Percentiles rank a stretch among this genome's conserved stretches.
phyloP scores from a whole-genome alignment of 2,329 filamentous ascomycete genomes.

The Colletotrichum salicis region DNA sequence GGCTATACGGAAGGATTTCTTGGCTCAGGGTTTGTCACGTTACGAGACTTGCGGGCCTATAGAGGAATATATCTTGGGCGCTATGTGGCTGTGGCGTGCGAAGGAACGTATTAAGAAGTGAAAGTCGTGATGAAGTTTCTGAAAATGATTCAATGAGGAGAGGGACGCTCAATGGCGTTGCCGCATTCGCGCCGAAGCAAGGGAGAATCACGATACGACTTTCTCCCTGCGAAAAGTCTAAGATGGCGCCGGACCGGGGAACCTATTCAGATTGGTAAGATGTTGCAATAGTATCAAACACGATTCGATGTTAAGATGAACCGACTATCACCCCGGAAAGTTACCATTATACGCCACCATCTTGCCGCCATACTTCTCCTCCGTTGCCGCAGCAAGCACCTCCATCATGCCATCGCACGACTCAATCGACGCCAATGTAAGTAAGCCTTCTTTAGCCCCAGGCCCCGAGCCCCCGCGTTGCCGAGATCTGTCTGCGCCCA shows the following conservation, averaged over 20 bases:
- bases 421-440: conserved; percentile 7
- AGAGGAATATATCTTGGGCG: neutral
- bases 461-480: conserved; percentile 1
- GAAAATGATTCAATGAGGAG: too few species aligned
- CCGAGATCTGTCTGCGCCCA: conserved; percentile 24
- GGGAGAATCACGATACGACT: neutral
- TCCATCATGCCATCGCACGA: conserved; percentile 26
- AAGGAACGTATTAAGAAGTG: neutral
- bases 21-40: too few species aligned
- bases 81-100: neutral
- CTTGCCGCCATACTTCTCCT: conserved; percentile 40
- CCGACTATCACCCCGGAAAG: neutral
- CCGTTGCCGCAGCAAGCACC: conserved; percentile 25
- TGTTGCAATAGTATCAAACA: too few species aligned
- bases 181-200: neutral
- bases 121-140: neutral
- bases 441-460: conserved; percentile 18
- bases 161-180: too few species aligned
- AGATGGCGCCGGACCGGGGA: too few species aligned
- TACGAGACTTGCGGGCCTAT: neutral
- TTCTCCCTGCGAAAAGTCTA: too few species aligned
- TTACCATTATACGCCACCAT: conserved; percentile 27
- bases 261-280: too few species aligned
- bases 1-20: too few species aligned
- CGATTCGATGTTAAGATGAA: too few species aligned